phyloP scores from a whole-genome alignment of 2,329 filamentous ascomycete species.

The Stachybotrys elegans region DNA sequence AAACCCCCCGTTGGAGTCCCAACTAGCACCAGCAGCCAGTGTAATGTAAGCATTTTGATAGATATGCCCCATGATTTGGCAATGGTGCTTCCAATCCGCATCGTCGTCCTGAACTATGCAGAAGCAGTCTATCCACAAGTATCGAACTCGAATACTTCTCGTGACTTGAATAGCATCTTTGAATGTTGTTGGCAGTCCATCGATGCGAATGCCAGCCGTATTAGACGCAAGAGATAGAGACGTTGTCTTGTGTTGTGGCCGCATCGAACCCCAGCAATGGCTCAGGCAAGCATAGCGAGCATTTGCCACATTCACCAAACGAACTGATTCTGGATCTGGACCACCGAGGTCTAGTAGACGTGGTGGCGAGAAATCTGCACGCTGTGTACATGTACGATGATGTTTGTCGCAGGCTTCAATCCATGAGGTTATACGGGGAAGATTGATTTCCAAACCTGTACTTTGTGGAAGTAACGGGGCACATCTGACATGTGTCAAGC shows the following conservation, averaged over 20 bases:
- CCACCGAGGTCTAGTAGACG: neutral
- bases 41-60: neutral
- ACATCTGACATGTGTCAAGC: neutral
- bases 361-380: neutral
- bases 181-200: neutral
- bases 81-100: neutral
- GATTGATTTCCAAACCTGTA: neutral
- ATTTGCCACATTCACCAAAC: neutral
- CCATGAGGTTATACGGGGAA: neutral
- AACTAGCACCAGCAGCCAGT: neutral
- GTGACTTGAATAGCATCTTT: neutral
- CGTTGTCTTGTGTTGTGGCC: neutral
- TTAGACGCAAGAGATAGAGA: neutral
- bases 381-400: neutral
- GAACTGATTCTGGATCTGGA: neutral
- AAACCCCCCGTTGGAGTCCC: neutral
- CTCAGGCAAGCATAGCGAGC: neutral
- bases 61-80: neutral
- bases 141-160: neutral
- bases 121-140: no score
- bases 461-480: neutral
- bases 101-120: neutral
- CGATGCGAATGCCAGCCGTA: neutral
- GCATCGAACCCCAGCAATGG: neutral
- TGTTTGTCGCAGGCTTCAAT: neutral